These are phyloP conservation scores for Hsuehochloa calcarea DNA, from an alignment of 176 grass and related monocot species.

Conservation along the genomic window DNA sequence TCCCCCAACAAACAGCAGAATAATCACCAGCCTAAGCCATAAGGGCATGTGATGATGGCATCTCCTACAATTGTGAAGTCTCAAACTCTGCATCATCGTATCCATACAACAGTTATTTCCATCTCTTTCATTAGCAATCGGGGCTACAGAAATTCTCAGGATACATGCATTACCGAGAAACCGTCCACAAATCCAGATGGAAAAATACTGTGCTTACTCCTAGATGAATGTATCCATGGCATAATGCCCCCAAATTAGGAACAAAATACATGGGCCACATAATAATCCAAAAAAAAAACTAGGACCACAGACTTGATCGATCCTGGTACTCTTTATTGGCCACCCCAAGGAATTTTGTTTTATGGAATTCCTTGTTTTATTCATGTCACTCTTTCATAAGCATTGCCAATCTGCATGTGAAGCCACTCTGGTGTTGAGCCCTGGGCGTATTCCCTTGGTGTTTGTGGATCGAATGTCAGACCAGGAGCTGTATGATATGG, in stretches of 20 bases:
- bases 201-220: constrained; percentile 11
- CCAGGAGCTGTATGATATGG: constrained; percentile 39
- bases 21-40: background rate
- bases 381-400: constrained; percentile 73
- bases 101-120: background rate
- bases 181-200: background rate
- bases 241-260: constrained; percentile 43
- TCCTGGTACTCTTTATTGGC: constrained; percentile 34
- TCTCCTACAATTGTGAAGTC: background rate
- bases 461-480: constrained; percentile 53
- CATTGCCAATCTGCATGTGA: constrained; percentile 71
- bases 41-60: background rate
- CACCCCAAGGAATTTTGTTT: constrained; percentile 3
- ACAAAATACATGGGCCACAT: constrained; percentile 40
- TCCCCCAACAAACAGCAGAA: background rate
- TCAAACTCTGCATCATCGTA: background rate
- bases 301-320: constrained; percentile 32
- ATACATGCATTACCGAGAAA: background rate
- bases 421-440: constrained; percentile 58
- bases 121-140: background rate
- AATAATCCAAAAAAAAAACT: constrained; percentile 30
- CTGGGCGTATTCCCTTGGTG: constrained; percentile 58
- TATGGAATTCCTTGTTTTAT: background rate
- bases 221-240: constrained; percentile 34
- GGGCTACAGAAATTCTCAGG: background rate